Evolutionary conservation across 2,329 filamentous ascomycete genomes (phyloP).

Genomic region (Beauveria asiatica): DNA sequence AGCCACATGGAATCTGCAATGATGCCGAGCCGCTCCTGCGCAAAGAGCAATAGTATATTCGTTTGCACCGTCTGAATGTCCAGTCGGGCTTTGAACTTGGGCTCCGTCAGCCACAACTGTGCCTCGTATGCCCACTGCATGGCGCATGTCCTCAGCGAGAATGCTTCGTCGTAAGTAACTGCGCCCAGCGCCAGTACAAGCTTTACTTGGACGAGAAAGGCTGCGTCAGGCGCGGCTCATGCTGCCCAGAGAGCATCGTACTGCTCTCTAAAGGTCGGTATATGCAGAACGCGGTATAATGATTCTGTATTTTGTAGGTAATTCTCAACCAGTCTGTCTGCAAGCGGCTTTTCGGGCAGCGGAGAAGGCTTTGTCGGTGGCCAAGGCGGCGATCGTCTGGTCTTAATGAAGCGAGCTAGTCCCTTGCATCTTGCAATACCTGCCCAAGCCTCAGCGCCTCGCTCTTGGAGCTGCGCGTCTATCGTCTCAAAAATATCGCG

Average conservation of each 20-base stretch:
- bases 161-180: constrained; percentile 38
- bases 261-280: constrained; percentile 38
- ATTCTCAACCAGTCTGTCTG: constrained; percentile 38
- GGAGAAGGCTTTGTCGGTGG: constrained; percentile 31
- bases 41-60: constrained; percentile 34
- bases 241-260: constrained; percentile 43
- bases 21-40: constrained; percentile 28
- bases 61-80: constrained; percentile 43
- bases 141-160: constrained; percentile 40
- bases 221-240: constrained; percentile 22
- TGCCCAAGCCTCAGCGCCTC: constrained; percentile 25
- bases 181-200: constrained; percentile 51
- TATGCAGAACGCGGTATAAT: constrained; percentile 41
- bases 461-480: constrained; percentile 31
- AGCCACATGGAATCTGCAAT: constrained; percentile 41
- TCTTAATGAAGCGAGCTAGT: constrained; percentile 44
- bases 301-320: constrained; percentile 42
- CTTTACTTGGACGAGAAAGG: constrained; percentile 48
- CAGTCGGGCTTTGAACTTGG: constrained; percentile 43
- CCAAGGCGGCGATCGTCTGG: constrained; percentile 38
- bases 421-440: constrained; percentile 43
- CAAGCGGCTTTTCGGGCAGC: constrained; percentile 37
- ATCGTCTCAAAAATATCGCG: constrained; percentile 35
- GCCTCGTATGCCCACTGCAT: constrained; percentile 51
- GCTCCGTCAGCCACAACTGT: constrained; percentile 44